A percentile compares a stretch with the other conserved stretches of the same genome.
Conservation (phyloP, 331 rosid species). For the Cydonia oblonga region DNA sequence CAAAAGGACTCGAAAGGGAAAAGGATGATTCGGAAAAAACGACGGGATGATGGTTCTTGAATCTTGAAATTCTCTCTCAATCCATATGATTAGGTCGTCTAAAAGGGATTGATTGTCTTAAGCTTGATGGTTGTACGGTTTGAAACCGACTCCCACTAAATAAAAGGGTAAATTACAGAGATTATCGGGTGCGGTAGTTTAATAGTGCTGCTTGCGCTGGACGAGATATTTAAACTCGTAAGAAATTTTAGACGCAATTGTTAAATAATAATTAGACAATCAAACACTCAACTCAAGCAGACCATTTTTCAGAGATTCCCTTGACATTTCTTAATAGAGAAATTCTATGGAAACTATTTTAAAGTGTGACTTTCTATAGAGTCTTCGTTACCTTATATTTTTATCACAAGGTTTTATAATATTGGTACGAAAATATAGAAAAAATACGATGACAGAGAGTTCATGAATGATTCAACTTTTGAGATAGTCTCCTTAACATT, state of each 20-base stretch:
- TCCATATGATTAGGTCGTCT: neutral
- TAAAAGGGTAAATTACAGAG: neutral
- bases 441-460: rapidly evolving
- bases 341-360: too few relatives aligned
- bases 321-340: too few relatives aligned
- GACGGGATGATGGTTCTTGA: neutral
- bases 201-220: too few relatives aligned
- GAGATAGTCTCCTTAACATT: too few relatives aligned
- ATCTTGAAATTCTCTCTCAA: neutral
- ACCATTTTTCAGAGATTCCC: too few relatives aligned
- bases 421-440: rapidly evolving
- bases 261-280: too few relatives aligned
- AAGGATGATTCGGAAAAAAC: neutral
- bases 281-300: too few relatives aligned
- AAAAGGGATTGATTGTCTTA: conserved; percentile 18
- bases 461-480: too few relatives aligned
- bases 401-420: rapidly evolving
- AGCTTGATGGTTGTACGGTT: conserved; percentile 1
- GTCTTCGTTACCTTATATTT: rapidly evolving
- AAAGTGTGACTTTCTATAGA: rapidly evolving
- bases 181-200: too few relatives aligned
- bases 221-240: too few relatives aligned
- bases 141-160: conserved; percentile 2
- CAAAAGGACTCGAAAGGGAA: neutral
- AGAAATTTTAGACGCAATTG: too few relatives aligned